A percentile compares a stretch with the other conserved stretches of the same genome.
Conservation (phyloP, 371 early-diverging fungal species). For the Blakeslea trispora region DNA sequence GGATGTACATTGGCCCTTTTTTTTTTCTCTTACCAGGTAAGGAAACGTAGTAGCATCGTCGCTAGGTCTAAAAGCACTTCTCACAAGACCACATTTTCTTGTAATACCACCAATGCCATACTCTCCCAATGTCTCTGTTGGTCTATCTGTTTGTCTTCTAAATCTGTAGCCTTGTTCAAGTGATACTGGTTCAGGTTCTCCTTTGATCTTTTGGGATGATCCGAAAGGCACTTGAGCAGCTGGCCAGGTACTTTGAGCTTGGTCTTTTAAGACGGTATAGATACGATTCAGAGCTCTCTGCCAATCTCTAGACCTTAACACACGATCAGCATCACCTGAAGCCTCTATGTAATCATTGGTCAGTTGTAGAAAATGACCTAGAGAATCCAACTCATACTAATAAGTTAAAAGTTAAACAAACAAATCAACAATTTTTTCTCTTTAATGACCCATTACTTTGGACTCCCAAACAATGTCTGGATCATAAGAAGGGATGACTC, state of each 20-base stretch:
- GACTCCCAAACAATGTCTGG: slow-evolving; percentile 41
- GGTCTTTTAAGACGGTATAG: slow-evolving; percentile 32
- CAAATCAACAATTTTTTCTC: no score
- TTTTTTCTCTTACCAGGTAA: slow-evolving; percentile 42
- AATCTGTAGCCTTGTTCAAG: slow-evolving; percentile 37
- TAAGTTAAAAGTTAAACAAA: no score
- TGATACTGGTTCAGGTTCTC: slow-evolving; percentile 23
- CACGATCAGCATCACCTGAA: slow-evolving; percentile 32
- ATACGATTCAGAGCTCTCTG: slow-evolving; percentile 31
- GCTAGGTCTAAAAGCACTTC: slow-evolving; percentile 62
- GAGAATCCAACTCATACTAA: slow-evolving; percentile 55
- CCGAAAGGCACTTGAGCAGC: not conserved
- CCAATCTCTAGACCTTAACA: slow-evolving; percentile 32
- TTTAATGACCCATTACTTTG: slow-evolving; percentile 28
- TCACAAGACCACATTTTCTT: slow-evolving; percentile 54
- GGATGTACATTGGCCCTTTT: no score
- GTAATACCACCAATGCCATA: slow-evolving; percentile 55
- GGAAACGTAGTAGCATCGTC: slow-evolving; percentile 65
- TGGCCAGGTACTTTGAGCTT: slow-evolving; percentile 44
- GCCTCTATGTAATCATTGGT: slow-evolving; percentile 36
- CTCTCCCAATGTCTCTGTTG: slow-evolving; percentile 59
- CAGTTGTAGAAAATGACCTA: slow-evolving; percentile 53
- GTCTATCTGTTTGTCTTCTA: slow-evolving; percentile 34
- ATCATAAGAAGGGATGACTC: slow-evolving; percentile 38
- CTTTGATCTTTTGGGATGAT: not conserved